Percentiles rank a stretch among this genome's conserved stretches.
These are phyloP conservation scores for Selenicereus undatus DNA, from an alignment of 148 eudicot genomes.

Conservation along the genomic window DNA sequence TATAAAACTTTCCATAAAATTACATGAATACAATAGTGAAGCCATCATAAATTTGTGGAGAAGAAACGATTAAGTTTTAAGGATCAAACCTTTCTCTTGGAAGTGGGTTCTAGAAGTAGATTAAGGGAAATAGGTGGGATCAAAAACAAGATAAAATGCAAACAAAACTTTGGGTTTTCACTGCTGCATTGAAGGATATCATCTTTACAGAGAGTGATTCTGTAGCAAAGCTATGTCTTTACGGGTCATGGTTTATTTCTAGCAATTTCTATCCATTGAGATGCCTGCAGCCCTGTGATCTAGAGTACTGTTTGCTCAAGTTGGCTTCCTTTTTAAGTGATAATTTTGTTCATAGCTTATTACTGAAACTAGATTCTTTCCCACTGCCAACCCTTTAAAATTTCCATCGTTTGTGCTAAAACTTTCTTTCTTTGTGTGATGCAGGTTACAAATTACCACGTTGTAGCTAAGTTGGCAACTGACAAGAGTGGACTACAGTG, in stretches of 20 bases:
- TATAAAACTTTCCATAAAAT: neutral
- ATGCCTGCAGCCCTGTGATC: neutral
- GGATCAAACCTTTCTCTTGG: neutral
- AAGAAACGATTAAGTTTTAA: neutral
- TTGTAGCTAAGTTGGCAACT: constrained; percentile 73
- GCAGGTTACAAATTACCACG: constrained; percentile 95
- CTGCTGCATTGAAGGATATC: neutral
- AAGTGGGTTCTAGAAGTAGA: neutral
- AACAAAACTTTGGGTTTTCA: neutral
- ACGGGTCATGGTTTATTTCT: neutral
- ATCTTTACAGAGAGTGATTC: neutral
- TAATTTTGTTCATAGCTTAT: neutral
- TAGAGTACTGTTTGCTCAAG: neutral
- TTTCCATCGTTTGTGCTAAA: neutral
- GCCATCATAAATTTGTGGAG: neutral
- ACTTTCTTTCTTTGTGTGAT: constrained; percentile 14
- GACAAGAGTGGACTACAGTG: constrained; percentile 64
- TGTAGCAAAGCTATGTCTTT: neutral
- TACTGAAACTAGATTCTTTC: neutral
- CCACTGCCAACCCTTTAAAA: neutral
- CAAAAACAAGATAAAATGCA: neutral
- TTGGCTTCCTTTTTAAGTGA: neutral
- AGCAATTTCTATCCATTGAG: neutral
- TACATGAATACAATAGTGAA: neutral
- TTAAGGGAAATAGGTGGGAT: neutral